These are phyloP conservation scores for Straminergon stramineum DNA, from an alignment of 225 moss, liverwort and hornwort species.

Conservation along the genomic window DNA sequence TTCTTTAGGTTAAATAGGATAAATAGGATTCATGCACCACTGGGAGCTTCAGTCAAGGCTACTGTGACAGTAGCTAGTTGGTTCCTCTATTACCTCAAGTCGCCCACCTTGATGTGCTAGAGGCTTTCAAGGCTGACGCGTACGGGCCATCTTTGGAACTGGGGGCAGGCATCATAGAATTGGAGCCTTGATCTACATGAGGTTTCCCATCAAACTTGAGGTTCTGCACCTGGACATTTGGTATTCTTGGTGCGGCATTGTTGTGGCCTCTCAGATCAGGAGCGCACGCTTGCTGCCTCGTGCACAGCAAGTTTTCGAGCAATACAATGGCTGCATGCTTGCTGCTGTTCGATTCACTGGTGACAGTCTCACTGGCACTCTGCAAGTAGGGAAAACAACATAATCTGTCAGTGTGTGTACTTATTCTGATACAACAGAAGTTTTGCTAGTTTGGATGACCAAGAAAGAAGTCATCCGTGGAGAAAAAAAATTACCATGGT, in stretches of 20 bases:
- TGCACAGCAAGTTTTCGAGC: slow-evolving; percentile 29
- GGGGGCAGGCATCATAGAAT: neutral
- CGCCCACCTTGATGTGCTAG: neutral
- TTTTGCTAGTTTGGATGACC: neutral
- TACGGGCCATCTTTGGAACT: slow-evolving; percentile 12
- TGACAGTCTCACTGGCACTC: slow-evolving; percentile 35
- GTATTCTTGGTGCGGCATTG: neutral
- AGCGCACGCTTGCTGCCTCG: neutral
- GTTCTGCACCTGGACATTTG: neutral
- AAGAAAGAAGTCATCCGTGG: neutral
- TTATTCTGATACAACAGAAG: neutral
- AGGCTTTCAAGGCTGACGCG: slow-evolving; percentile 5
- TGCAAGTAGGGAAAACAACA: neutral
- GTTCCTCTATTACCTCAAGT: neutral
- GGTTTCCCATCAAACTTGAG: neutral
- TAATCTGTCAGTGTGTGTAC: neutral
- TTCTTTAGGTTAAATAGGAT: neutral
- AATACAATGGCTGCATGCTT: slow-evolving; percentile 38
- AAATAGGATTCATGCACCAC: neutral
- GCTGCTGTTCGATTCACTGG: slow-evolving; percentile 25
- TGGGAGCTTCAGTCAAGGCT: neutral
- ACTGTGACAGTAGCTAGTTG: neutral
- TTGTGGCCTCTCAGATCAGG: neutral
- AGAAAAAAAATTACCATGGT: slow-evolving; percentile 28
- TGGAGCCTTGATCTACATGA: neutral